Conservation (phyloP, 78 protist genomes). For the Corallochytrium limacisporum region DNA sequence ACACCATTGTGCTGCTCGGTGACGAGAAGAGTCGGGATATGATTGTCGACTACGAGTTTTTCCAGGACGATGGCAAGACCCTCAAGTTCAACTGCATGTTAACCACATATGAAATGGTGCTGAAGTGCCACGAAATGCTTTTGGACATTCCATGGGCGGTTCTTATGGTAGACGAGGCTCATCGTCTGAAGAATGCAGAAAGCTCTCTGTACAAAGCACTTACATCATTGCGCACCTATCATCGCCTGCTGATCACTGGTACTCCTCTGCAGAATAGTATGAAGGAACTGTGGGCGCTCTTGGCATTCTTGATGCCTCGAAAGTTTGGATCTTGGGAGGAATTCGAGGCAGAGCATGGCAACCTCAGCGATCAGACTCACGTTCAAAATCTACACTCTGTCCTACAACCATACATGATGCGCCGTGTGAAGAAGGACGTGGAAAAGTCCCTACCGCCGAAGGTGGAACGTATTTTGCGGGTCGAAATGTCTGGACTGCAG, state of each 20-base stretch:
- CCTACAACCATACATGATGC: conserved; percentile 66
- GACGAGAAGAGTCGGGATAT: neutral
- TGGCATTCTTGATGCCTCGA: conserved; percentile 63
- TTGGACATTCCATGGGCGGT: neutral
- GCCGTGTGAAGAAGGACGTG: conserved; percentile 78
- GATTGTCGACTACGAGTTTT: conserved; percentile 77
- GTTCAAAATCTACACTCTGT: neutral
- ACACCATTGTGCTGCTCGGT: conserved; percentile 44
- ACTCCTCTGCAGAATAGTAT: conserved; percentile 81
- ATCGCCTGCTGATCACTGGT: conserved; percentile 68
- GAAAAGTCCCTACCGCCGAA: conserved; percentile 68
- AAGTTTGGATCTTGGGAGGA: conserved; percentile 23
- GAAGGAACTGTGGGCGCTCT: conserved; percentile 77
- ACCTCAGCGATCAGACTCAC: neutral
- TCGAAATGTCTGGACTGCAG: conserved; percentile 62
- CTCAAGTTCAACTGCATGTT: conserved; percentile 59
- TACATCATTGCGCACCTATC: neutral
- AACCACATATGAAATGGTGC: conserved; percentile 77
- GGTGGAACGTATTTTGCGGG: conserved; percentile 57
- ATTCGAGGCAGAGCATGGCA: neutral
- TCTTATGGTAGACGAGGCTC: conserved; percentile 49
- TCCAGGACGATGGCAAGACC: neutral
- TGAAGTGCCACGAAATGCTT: neutral
- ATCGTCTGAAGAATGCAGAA: conserved; percentile 58
- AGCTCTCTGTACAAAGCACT: conserved; percentile 40